A percentile compares a stretch with the other conserved stretches of the same genome.
Conservation (phyloP, 371 early-diverging fungal species). For the Rhizopus stolonifer region DNA sequence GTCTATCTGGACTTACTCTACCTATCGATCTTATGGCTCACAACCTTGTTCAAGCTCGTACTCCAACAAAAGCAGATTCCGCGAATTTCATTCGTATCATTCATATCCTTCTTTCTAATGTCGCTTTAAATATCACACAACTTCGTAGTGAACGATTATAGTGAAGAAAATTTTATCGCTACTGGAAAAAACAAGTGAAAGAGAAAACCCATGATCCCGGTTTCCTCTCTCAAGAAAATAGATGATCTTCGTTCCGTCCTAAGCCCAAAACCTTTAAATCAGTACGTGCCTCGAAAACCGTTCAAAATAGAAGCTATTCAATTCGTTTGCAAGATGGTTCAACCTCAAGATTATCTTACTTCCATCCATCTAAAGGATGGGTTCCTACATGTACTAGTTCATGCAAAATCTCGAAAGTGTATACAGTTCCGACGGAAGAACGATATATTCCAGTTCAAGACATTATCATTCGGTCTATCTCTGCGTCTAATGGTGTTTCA, state of each 20-base stretch:
- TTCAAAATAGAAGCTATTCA: constrained; percentile 31
- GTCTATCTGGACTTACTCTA: constrained; percentile 10
- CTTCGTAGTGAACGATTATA: constrained; percentile 1
- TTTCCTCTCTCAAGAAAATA: constrained; percentile 16
- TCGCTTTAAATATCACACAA: constrained; percentile 17
- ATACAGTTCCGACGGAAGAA: constrained; percentile 47
- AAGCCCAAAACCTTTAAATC: constrained; percentile 23
- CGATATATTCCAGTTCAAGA: too few relatives aligned
- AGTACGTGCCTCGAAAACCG: constrained; percentile 5
- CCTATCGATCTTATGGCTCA: constrained; percentile 11
- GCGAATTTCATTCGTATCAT: constrained; percentile 12
- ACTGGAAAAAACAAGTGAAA: neutral
- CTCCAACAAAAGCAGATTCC: neutral
- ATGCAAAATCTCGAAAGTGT: constrained; percentile 15
- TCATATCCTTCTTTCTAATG: constrained; percentile 11
- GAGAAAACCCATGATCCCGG: neutral
- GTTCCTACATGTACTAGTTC: constrained; percentile 21
- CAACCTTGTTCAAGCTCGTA: neutral
- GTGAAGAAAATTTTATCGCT: neutral
- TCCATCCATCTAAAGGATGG: constrained; percentile 29
- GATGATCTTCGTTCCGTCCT: constrained; percentile 25
- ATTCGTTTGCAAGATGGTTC: constrained; percentile 17
- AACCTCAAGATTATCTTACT: constrained; percentile 24
- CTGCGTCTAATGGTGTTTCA: too few relatives aligned
- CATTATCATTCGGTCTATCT: too few relatives aligned